Base-by-base conservation (phyloP, 2,329 filamentous ascomycete genomes). In the Alternaria sp. region DNA sequence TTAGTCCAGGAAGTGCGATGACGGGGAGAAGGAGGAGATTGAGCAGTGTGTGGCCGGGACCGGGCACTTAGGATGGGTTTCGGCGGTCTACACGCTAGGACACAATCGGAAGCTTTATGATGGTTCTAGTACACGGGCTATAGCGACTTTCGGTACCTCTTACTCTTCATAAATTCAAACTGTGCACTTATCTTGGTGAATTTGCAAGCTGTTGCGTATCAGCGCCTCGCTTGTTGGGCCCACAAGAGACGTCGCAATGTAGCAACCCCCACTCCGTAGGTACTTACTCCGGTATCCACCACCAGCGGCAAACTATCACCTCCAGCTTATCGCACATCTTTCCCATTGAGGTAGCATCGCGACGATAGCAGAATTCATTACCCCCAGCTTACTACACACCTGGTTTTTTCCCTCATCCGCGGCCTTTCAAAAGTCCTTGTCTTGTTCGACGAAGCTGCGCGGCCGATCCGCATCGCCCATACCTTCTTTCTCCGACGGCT, bases 41-140 rank as follows among this genome's bases (percentile, higher is more conserved):
- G 62, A 76, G 73, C 50, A 77, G 72, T 63, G 72, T 73, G 33
- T 76, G 72, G 73, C 73, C 75, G 31, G 72, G 68, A 23, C 62
- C 67, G 11, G 46, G 51, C 49, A 21, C 45, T 28, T 63, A 61
- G 42, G 31, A 51, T 13, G 34, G 4, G 23, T 21, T 31, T 33
- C 8, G 48, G 34, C 31, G 24, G 48, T 39, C 10, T 36, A 28
- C 21, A 37, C 17, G n/a, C 31, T 37, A 29, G 24, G 14, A 24
- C 34, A 23, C 4, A 4, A 26, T 23, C 14, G 9, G 10, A 33
- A 10, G 14, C 23, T 29, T 50, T 5, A 17, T 26, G 6, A n/a
- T 14, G 23, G 10, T 39, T 4, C 28, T 9, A 4, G 23, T 29
- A 26, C 33, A 33, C 7, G 1, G 9, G 21, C 48, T 51, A 31